A percentile compares a stretch with the other conserved stretches of the same genome.
These are phyloP conservation scores for Mycena kentingensis DNA, from an alignment of 768 basidiomycete species.

Conservation along the genomic window DNA sequence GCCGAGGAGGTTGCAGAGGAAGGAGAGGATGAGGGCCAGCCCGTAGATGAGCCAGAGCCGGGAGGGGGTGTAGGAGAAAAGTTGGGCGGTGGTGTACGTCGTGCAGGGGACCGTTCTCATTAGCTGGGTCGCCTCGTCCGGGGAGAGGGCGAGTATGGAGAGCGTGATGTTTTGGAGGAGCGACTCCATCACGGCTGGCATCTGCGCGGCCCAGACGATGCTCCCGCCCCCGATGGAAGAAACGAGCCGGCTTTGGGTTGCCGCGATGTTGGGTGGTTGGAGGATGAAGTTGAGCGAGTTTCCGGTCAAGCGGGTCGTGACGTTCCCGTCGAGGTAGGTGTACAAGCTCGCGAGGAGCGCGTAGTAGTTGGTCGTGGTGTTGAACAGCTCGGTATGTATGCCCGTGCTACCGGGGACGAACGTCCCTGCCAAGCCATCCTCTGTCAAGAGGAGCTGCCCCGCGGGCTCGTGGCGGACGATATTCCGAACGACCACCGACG, in stretches of 20 bases:
- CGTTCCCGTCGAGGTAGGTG: constrained; percentile 1
- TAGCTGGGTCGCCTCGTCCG: not conserved
- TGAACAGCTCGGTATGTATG: not conserved
- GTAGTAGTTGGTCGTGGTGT: constrained; percentile 4
- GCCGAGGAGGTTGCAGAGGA: constrained; percentile 6
- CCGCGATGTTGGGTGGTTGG: too few species aligned
- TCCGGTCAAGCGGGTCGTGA: too few species aligned
- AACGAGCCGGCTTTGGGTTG: not conserved
- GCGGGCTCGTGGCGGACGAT: not conserved
- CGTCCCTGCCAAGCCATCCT: not conserved
- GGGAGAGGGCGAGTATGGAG: constrained; percentile 5
- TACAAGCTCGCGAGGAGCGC: not conserved
- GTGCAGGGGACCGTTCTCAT: not conserved
- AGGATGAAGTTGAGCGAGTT: too few species aligned
- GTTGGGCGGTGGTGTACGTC: not conserved
- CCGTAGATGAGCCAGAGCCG: constrained; percentile 13
- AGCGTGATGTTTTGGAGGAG: constrained; percentile 12
- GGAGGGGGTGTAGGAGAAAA: not conserved
- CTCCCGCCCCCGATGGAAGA: too few species aligned
- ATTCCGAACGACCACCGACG: not conserved
- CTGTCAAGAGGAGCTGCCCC: not conserved
- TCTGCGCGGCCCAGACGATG: not conserved
- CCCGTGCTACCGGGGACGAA: not conserved
- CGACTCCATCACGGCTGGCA: not conserved
- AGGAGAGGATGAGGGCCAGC: constrained; percentile 2